Conservation (phyloP, 805 yeast genomes). For the Candida andamanensis region DNA sequence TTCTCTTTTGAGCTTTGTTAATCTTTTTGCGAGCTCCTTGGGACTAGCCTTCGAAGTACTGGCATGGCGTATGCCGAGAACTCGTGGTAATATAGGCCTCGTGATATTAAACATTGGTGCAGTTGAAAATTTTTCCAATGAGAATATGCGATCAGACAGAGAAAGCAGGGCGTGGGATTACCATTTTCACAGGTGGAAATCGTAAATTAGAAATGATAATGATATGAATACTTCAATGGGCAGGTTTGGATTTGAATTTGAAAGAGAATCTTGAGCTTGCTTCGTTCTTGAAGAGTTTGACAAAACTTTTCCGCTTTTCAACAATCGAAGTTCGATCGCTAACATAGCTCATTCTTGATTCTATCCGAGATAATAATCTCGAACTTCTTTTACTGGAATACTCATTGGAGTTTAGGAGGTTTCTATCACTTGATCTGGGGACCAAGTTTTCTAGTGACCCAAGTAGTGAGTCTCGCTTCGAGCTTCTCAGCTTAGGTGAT, state of each 20-base stretch:
- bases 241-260: constrained; percentile 15
- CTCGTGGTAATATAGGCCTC: constrained; percentile 1
- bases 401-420: too few relatives aligned
- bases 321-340: background rate
- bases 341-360: constrained; percentile 4
- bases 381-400: constrained; percentile 7
- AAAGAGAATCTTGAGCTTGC: constrained; percentile 14
- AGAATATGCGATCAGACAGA: background rate
- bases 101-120: background rate
- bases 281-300: constrained; percentile 13
- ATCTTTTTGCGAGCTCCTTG: constrained; percentile 19
- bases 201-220: too few relatives aligned
- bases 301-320: constrained; percentile 14
- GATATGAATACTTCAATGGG: too few relatives aligned
- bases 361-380: constrained; percentile 4
- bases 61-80: too few relatives aligned
- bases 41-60: constrained; percentile 10
- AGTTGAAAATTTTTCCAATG: background rate
- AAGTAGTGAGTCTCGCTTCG: too few relatives aligned
- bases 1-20: constrained; percentile 19
- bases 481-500: too few relatives aligned
- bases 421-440: too few relatives aligned
- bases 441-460: too few relatives aligned
- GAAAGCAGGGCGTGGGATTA: background rate
- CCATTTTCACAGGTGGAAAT: background rate